phyloP scores from a whole-genome alignment of 257 asterid species.

The Cynanchum wilfordii region DNA sequence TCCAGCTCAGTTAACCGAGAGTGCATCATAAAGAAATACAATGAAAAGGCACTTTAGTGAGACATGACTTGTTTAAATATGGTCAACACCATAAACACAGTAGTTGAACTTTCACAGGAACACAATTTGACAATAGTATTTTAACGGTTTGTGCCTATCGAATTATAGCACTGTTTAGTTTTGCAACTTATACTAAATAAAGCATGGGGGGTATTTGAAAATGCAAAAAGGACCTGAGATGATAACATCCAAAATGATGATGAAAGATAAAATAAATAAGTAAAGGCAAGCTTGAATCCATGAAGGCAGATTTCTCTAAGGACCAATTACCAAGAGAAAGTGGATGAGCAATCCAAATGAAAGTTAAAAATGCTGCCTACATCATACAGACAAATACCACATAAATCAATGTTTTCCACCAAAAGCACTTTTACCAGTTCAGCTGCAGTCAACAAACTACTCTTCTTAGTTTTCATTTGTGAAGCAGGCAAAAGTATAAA shows the following conservation, averaged over 20 bases:
- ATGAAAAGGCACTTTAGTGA: not conserved
- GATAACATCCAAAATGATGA: not conserved
- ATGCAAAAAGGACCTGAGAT: not conserved
- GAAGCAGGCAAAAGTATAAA: not conserved
- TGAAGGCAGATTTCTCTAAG: not conserved
- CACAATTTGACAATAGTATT: not conserved
- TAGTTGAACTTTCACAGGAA: not conserved
- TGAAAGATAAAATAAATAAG: too few species aligned
- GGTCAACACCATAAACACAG: not conserved
- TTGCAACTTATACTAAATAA: not conserved
- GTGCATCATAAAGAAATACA: not conserved
- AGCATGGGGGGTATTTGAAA: not conserved
- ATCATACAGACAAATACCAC: not conserved
- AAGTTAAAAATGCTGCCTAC: not conserved
- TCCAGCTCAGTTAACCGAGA: not conserved
- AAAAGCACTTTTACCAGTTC: conserved; percentile 7
- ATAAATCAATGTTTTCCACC: not conserved
- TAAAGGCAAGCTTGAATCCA: not conserved
- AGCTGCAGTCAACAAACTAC: not conserved
- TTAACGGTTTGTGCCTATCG: not conserved
- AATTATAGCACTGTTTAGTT: not conserved
- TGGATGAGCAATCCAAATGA: not conserved
- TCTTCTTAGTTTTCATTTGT: not conserved
- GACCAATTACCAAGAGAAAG: not conserved
- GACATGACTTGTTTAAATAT: not conserved